phyloP scores from a whole-genome alignment of 805 yeast species.

The Lipomyces japonicus region DNA sequence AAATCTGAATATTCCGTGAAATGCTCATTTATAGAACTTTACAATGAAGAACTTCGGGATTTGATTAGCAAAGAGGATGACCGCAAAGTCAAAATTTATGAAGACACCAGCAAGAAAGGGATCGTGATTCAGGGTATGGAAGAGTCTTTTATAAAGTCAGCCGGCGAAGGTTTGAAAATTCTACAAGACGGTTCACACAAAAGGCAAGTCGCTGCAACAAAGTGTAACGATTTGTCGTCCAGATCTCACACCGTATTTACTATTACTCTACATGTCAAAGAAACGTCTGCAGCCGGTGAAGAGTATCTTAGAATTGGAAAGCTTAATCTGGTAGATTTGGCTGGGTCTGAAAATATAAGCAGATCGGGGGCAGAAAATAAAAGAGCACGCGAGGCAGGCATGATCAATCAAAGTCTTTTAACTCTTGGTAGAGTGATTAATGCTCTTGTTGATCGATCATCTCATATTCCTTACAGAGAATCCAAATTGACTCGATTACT shows the following conservation, averaged over 20 bases:
- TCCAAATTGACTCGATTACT: conserved; percentile 73
- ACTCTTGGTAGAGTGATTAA: conserved; percentile 89
- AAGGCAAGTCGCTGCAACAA: conserved; percentile 74
- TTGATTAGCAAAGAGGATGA: conserved; percentile 47
- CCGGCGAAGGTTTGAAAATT: conserved; percentile 50
- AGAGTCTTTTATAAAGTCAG: conserved; percentile 48
- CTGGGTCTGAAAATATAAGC: conserved; percentile 88
- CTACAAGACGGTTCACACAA: conserved; percentile 56
- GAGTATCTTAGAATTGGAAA: conserved; percentile 57
- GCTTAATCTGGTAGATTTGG: conserved; percentile 83
- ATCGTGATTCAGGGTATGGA: conserved; percentile 57
- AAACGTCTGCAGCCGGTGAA: conserved; percentile 48
- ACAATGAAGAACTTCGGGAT: conserved; percentile 81
- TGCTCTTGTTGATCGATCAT: conserved; percentile 55
- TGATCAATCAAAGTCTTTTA: conserved; percentile 81
- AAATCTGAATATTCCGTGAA: conserved; percentile 62
- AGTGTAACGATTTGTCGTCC: conserved; percentile 70
- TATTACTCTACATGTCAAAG: conserved; percentile 55
- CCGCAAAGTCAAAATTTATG: conserved; percentile 55
- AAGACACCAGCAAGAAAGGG: conserved; percentile 45
- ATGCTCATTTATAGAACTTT: conserved; percentile 77
- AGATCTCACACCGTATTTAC: conserved; percentile 80
- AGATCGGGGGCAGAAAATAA: conserved; percentile 83
- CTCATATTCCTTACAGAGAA: conserved; percentile 82
- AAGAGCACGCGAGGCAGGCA: conserved; percentile 90